A percentile compares a stretch with the other conserved stretches of the same genome.
These are phyloP conservation scores for Lactarius vividus DNA, from an alignment of 768 basidiomycete genomes.

Conservation along the genomic window DNA sequence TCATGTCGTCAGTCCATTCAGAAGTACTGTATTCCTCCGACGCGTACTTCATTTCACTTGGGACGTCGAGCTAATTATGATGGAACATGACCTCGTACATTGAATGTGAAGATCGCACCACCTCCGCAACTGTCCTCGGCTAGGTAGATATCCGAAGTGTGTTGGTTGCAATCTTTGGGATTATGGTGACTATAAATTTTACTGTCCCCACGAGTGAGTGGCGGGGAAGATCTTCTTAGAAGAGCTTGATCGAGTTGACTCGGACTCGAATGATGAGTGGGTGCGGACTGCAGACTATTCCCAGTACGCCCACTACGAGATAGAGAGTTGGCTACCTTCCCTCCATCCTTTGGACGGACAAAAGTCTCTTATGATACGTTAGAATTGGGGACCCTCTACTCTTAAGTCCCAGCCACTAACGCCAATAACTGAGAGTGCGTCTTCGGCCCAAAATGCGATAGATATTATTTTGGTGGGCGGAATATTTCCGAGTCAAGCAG, in stretches of 20 bases:
- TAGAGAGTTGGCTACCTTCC: neutral
- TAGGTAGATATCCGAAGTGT: neutral
- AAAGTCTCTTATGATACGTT: no score
- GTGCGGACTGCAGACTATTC: neutral
- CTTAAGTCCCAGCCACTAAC: no score
- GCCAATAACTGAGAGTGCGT: no score
- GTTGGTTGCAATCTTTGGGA: no score
- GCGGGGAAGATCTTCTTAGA: neutral
- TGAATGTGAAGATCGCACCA: neutral
- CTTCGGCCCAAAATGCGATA: no score
- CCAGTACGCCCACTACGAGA: neutral
- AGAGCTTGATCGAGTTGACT: neutral
- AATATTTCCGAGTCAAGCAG: no score
- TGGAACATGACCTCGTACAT: neutral
- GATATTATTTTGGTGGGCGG: no score
- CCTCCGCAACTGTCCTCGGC: neutral
- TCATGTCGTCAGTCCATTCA: neutral
- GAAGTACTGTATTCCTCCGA: no score
- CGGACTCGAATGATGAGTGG: neutral
- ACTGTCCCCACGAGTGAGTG: neutral
- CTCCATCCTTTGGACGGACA: neutral
- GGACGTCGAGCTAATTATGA: neutral
- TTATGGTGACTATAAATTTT: neutral
- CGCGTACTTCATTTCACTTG: neutral
- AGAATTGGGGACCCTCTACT: no score